Evolutionary conservation across 768 basidiomycete genomes (phyloP), one percentile per base, ranked within the genome.

Genomic region (Termitomyces sp.): DNA sequence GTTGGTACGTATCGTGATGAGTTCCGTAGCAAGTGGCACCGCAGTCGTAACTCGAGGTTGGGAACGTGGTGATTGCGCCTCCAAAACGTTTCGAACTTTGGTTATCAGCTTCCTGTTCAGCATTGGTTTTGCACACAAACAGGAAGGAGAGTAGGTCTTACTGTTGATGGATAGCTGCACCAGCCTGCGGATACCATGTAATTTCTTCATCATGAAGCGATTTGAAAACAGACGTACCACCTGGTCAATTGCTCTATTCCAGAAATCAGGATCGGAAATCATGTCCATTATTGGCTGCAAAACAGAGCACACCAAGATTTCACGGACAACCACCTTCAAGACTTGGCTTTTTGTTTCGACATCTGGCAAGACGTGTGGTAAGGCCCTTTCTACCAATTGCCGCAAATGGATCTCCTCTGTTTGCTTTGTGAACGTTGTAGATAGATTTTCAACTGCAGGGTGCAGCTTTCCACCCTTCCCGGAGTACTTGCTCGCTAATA

Each of bases 251-350:
- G 84, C 82, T 57, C 85, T 79, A 73, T 99, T 99, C 94, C 94
- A 98, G 62, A 97, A 97, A 70, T 99, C 97, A 5, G 94, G 92
- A 69, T 99, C 97, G 29, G 90, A 81, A 36, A 98, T 68, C 87
- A 96, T 92, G 50, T 98, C 92, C 78, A 96, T 86, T 54, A 96
- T 71, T 13, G 96, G 94, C 66, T 90, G 86, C 41, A 98, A 66
- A 3, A 96, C 84, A 2, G 87, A 77, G 67, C 92, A 95, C 4
- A 90, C 82, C 0, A 88, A 76, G 62, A 98, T 81, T 72, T 99
- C 97, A 47, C 93, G 76, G 3, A 85, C 84, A 16, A 91, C 85
- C 37, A 90, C 81, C 59, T 73, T 82, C 48, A 97, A 77, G 5
- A 84, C 86, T 60, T 78, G 78, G 66, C 92, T 95, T 49, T 72